Conservation (phyloP, 495 filamentous ascomycete genomes). For the Penicillium subrubescens region DNA sequence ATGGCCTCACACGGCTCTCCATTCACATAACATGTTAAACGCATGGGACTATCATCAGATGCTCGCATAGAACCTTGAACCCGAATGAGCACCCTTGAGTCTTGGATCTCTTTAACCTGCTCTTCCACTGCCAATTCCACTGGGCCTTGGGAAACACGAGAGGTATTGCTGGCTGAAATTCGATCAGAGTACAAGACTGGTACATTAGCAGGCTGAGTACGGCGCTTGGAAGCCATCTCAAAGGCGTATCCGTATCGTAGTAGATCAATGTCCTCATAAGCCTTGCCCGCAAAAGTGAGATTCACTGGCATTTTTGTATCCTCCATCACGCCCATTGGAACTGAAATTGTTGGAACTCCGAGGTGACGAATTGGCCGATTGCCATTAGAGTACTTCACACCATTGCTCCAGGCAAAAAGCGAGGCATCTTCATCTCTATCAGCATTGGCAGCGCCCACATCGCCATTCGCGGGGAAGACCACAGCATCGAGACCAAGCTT, state of each 20-base stretch:
- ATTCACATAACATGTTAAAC: constrained; percentile 27
- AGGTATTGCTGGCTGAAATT: not conserved
- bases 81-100: constrained; percentile 22
- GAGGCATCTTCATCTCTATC: constrained; percentile 32
- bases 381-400: constrained; percentile 41
- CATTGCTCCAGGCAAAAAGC: constrained; percentile 36
- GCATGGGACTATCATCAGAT: not conserved
- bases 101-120: constrained; percentile 24
- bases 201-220: constrained; percentile 24
- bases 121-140: constrained; percentile 22
- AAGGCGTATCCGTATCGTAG: constrained; percentile 37
- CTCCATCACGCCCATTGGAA: constrained; percentile 43
- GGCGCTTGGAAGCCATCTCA: constrained; percentile 30
- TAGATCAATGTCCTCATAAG: constrained; percentile 34
- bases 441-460: constrained; percentile 34
- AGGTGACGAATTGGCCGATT: constrained; percentile 39
- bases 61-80: constrained; percentile 20
- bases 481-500: constrained; percentile 33
- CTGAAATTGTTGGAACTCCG: constrained; percentile 38
- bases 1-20: constrained; percentile 25
- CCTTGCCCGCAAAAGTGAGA: constrained; percentile 40
- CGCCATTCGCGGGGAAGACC: constrained; percentile 38
- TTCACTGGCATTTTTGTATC: constrained; percentile 40
- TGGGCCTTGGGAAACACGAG: not conserved
- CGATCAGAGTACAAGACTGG: constrained; percentile 33